Evolutionary conservation across 345 rosid genomes (phyloP), one percentile per base, ranked within the genome.

Genomic region (Erodium maritimum): DNA sequence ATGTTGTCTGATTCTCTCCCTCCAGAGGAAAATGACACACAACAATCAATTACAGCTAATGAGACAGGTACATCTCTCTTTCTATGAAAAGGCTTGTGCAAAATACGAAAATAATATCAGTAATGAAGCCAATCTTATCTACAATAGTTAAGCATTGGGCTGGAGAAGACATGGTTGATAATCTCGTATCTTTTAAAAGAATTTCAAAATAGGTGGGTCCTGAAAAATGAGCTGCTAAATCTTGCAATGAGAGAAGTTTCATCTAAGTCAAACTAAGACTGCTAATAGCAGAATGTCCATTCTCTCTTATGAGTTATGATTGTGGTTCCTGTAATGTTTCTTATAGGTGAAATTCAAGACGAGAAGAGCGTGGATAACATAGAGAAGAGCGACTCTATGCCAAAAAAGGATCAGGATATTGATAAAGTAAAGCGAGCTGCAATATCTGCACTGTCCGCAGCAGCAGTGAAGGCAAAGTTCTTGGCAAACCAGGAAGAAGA

Each of bases 391-490:
- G 75, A 72, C 55, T 33, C 56, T 67, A 60, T 69, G 68, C 79
- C 67, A 66, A 69, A 56, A 58, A 75, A 80, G 68, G 83, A 80
- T 55, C 65, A 52, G 60, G 55, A 48, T 64, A 64, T 85, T n/a
- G 75, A 83, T 68, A 89, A 73, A 72, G 23, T 93, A 69, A 88
- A 83, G 80, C 77, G 73, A 19, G 85, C 96, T 29, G 95, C 96
- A 51, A 70, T 77, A 69, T 72, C 97, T 59, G 81, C 96, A 59
- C 77, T 94, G 55, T 75, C 97, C 55, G 97, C 97, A 12, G 99
- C 99, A 78, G 88, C 97, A 54, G 96, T 93, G 58, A 90, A 85
- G 80, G 97, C 99, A 62, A 83, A 85, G 69, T 62, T 79, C 75
- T 88, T 90, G 6, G 99, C 87, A 52, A 73, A 80, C 59, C 80